Percentiles rank a stretch among this genome's conserved stretches.
These are phyloP conservation scores for Actinomortierella wolfii DNA, from an alignment of 371 early-diverging fungal species.

Conservation along the genomic window DNA sequence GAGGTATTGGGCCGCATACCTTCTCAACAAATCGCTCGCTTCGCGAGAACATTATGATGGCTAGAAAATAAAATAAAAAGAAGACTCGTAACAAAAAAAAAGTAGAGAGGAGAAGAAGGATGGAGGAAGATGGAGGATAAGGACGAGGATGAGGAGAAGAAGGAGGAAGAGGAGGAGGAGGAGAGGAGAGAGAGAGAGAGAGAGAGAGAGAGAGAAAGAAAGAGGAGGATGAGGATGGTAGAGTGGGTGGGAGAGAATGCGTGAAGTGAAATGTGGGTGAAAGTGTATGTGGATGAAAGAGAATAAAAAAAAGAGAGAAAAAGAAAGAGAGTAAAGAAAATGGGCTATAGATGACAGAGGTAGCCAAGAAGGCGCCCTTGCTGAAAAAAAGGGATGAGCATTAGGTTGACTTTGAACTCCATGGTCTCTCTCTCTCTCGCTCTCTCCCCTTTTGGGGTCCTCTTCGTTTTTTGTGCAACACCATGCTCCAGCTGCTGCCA, in stretches of 20 bases:
- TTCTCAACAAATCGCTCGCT: slow-evolving; percentile 47
- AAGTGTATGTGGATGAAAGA: too few relatives aligned
- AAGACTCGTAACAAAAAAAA: too few relatives aligned
- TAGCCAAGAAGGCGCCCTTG: background rate
- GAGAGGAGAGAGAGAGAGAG: background rate
- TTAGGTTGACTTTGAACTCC: too few relatives aligned
- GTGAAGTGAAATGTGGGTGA: too few relatives aligned
- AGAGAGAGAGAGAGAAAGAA: background rate
- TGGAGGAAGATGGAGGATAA: background rate
- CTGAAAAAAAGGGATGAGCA: background rate
- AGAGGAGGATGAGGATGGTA: background rate
- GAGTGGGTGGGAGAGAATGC: slow-evolving; percentile 1
- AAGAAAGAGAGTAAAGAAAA: slow-evolving; percentile 2
- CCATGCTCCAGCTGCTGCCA: too few relatives aligned
- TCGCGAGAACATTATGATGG: slow-evolving; percentile 28
- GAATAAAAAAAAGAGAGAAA: background rate
- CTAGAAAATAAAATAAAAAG: background rate
- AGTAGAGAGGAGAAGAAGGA: background rate
- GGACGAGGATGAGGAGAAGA: background rate
- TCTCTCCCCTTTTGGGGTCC: too few relatives aligned
- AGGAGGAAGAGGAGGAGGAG: background rate
- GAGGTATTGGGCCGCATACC: slow-evolving; percentile 9
- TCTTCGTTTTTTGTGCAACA: too few relatives aligned
- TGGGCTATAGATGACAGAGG: background rate
- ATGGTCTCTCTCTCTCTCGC: too few relatives aligned